Evolutionary conservation across 164 flowering plant species (phyloP), one percentile per base, ranked within the genome.

Genomic region (Magnolia officinalis): DNA sequence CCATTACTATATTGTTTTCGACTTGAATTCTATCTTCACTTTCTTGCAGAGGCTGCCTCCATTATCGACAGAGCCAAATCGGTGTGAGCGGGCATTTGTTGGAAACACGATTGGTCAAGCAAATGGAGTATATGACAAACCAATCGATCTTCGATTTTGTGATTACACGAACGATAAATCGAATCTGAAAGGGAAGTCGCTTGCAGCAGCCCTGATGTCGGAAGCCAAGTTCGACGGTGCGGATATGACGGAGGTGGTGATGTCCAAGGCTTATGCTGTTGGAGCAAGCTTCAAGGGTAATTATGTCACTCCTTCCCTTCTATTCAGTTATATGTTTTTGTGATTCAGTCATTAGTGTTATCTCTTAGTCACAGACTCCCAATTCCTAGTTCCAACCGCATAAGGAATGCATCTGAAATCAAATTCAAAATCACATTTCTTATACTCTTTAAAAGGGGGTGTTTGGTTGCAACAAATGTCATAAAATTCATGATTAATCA

Each of bases 61-160:
- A 52, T 77, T 93, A 69, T 93, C 97, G 68, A 90, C 92, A 24
- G 97, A 96, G 61, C 95, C 97, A n/a, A 73, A 89, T 59, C 85
- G 99, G 14, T 96, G 99, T 71, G 92, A 94, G 82, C 87, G 85
- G 55, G 98, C 98, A 45, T 96, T 86, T 85, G 91, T 91, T 75
- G 99, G 99, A 4, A 96, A 96, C 83, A 96, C 99, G 19, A 94
- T 96, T 20, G 99, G 99, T 73, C 98, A 94, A 81, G 98, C 99
- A 65, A 96, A 96, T 88, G 99, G 99, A 45, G 98, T 96, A 20
- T 96, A 96, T 83, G 99, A 96, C 83, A 94, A 86, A 75, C 85
- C 95, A 73, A 86, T 96, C 74, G 99, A 96, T 84, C 98, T 96
- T 67, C 90, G 99, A 52, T 92, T 92, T 82, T 94, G 99, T 77